Base-by-base conservation (phyloP, 306 rosid species). In the Vigna radiata region DNA sequence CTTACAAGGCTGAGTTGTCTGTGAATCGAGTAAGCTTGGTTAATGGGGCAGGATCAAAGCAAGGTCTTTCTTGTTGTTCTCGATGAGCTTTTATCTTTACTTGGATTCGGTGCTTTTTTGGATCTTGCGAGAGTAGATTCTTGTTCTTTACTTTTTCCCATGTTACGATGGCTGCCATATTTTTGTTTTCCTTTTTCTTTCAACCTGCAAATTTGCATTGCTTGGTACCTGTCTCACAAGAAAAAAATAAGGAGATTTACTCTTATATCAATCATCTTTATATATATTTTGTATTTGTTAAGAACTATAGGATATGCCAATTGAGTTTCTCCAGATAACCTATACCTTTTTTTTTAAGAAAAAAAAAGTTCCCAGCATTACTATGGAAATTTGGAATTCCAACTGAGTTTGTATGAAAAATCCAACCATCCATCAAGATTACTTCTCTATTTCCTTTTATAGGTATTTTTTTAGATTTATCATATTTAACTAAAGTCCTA, bases 1-100 rank as follows among this genome's bases (percentile, higher is more conserved):
- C 98, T 16, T 84, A 91, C 13, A 94, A 94, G 86, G 86, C 97
- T 4, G 94, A 94, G 76, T 86, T 94, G 79, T 87, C 98, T 9
- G 93, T 49, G 54, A 90, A 94, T 80, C 88, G 98, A 55, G 96
- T 91, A 10, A 91, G 53, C 70, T 84, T 94, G 78, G 89, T 72
- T 37, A 80, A 94, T 59, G 93, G 88, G 12, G 70, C 87, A 14
- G 96, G 88, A 59, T 87, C 93, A 29, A 87, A 90, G 74, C 68
- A 79, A 67, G 80, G 82, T 60, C 56, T 73, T 81, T 87, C 94
- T 33, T 94, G 98, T 75, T 94, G 98, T 77, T 58, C 91, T 48
- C 10, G 88, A 83, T 91, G 81, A 88, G 83, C 68, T 64, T 61
- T 65, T 53, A 27, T 67, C 77, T 81, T 13, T 5, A 37, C 76